Base-by-base conservation (phyloP, 2,329 filamentous ascomycete species). In the Fusarium goolgardi region DNA sequence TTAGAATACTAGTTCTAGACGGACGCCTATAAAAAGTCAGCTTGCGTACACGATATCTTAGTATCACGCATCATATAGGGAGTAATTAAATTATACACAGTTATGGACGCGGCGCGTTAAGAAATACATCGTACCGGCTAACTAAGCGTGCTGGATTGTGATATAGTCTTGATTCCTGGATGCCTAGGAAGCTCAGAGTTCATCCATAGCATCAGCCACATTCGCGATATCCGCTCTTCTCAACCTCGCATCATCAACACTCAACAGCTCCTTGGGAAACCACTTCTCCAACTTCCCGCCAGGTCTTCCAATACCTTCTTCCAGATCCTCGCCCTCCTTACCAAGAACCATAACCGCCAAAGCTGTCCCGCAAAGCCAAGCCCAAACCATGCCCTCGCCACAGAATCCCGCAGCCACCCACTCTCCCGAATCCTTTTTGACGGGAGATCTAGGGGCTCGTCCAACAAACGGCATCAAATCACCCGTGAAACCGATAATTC, bases 381-480 rank as follows among this genome's bases (percentile, higher is more conserved):
- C 81, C 78, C 81, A 84, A 4, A 82, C 81, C 83, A 86, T 86
- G 6, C 85, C 85, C 43, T 86, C 81, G 16, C 84, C 84, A 43
- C 76, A 80, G 69, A 82, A 86, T 2, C 83, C 85, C 1, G 82
- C 84, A 3, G 81, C 78, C n/a, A 86, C 78, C 83, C 83, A 87
- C 70, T 86, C 83, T 3, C 81, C 81, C 0, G 74, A 65, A 0
- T 49, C 57, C 6, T 57, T 59, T 1, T 55, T 65, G 10, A 32
- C 57, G 69, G 57, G 23, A 50, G 53, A 72, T 2, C 76, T 79
- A 1, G 82, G 62, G 1, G 85, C 73, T n/a, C 74, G 71, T 0
- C 85, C 85, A 2, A 87, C 84, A 40, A 86, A 80, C 0, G 85
- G 85, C 29, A 85, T 74, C 13, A 69, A 49, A 63, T 88, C 86